Percentiles rank a stretch among this genome's conserved stretches.
Evolutionary conservation across 805 yeast genomes (phyloP).

Genomic region (Starmerella stigmatis): DNA sequence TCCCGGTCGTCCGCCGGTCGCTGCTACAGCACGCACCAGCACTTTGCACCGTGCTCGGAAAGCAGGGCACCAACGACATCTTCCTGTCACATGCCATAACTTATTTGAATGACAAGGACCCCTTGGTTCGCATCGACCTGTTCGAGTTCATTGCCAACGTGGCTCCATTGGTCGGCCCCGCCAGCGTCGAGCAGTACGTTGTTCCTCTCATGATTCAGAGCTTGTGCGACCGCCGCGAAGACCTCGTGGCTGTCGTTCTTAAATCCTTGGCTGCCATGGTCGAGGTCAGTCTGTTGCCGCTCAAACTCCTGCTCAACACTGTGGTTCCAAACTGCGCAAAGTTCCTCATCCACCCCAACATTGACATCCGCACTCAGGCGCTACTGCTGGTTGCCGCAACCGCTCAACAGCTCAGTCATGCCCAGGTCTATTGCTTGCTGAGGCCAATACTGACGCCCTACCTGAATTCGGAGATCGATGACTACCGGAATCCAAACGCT

Average conservation of each 20-base stretch:
- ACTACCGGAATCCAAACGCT: conserved; percentile 54
- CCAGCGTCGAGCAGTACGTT: conserved; percentile 77
- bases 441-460: conserved; percentile 72
- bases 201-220: conserved; percentile 79
- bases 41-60: conserved; percentile 71
- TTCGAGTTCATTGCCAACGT: conserved; percentile 61
- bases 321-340: conserved; percentile 42
- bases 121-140: conserved; percentile 57
- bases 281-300: conserved; percentile 46
- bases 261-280: conserved; percentile 47
- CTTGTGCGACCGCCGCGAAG: conserved; percentile 64
- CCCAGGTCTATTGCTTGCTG: conserved; percentile 73
- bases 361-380: conserved; percentile 66
- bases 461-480: conserved; percentile 64
- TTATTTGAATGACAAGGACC: conserved; percentile 69
- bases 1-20: conserved; percentile 55
- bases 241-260: conserved; percentile 61
- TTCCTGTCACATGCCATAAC: conserved; percentile 85
- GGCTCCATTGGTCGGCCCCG: conserved; percentile 69
- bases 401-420: conserved; percentile 51
- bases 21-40: conserved; percentile 63
- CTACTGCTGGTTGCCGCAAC: conserved; percentile 52
- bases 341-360: conserved; percentile 74
- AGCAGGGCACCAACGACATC: conserved; percentile 78
- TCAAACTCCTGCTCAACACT: conserved; percentile 42